These are phyloP conservation scores for Tulasnella calospora DNA, from an alignment of 768 basidiomycete species.

Conservation along the genomic window DNA sequence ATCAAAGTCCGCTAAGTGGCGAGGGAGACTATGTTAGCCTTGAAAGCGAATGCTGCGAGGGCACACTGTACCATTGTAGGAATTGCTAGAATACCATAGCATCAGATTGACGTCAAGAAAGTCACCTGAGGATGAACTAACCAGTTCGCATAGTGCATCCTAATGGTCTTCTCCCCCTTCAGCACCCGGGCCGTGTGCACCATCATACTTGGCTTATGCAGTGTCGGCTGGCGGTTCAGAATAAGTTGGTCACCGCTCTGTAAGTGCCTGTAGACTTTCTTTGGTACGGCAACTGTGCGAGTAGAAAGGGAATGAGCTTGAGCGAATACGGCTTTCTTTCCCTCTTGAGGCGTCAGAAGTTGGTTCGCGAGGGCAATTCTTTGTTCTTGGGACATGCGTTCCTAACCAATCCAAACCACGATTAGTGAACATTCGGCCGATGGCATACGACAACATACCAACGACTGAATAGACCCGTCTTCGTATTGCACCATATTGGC, in stretches of 20 bases:
- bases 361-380: conserved; percentile 94
- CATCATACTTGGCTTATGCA: conserved; percentile 99
- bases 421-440: neutral
- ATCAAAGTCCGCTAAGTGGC: conserved; percentile 72
- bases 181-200: conserved; percentile 87
- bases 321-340: conserved; percentile 40
- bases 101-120: neutral
- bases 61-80: conserved; percentile 77
- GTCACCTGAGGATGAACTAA: conserved; percentile 35
- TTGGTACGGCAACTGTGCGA: conserved; percentile 75
- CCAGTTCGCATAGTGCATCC: conserved; percentile 99
- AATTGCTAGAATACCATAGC: conserved; percentile 60
- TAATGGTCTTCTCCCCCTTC: conserved; percentile 95
- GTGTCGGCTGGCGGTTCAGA: conserved; percentile 93
- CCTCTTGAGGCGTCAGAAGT: conserved; percentile 83
- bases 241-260: conserved; percentile 93
- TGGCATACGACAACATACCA: conserved; percentile 47
- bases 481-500: conserved; percentile 94
- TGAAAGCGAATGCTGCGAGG: neutral
- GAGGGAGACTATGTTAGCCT: conserved; percentile 20
- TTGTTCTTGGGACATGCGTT: conserved; percentile 80
- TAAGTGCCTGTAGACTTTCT: conserved; percentile 95
- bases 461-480: conserved; percentile 79
- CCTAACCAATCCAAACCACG: conserved; percentile 44
- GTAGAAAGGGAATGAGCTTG: conserved; percentile 61